Evolutionary conservation across 164 flowering plant genomes (phyloP), one percentile per base, ranked within the genome.

Genomic region (Litsea cubeba): DNA sequence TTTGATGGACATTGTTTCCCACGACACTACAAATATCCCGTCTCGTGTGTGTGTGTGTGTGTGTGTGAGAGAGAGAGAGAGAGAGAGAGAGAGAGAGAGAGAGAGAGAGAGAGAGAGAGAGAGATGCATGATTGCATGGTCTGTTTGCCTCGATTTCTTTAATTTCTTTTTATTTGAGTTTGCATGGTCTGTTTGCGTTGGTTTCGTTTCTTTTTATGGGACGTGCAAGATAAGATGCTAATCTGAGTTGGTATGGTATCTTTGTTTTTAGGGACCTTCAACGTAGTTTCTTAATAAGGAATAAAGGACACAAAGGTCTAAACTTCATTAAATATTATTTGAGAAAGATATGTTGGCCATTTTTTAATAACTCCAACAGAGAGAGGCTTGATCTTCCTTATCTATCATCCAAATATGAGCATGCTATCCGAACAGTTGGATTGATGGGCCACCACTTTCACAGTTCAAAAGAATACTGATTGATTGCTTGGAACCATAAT

Each of bases 211-310:
- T 50, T 63, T 75, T 79, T 74, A 71, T 77, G 74, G 82, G 81
- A 87, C 83, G 85, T 83, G 87, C 84, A 81, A 81, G 86, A 79
- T 72, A 78, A 80, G 76, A 75, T 35, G 58, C 32, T 18, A 14
- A 7, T 12, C 6, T 50, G 50, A 23, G 24, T 73, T 26, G 69
- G 63, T 65, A 65, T 30, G 24, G 63, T 66, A 65, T 30, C 26
- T 74, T 70, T 50, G 76, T 76, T 80, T 51, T 76, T 62, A 76
- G 74, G 81, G 86, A 85, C 62, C 77, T 86, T 88, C 91, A 78
- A 75, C 24, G 88, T 77, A 83, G 87, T 85, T 85, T 84, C 90
- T 82, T 12, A n/a, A 68, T 12, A 18, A 68, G 80, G 88, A 85
- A 89, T 84, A 87, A 86, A 87, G 85, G 68, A 58, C 66, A 60